These are phyloP conservation scores for Phyllosticta citrichinensis DNA, from an alignment of 2,329 filamentous ascomycete genomes.

Conservation along the genomic window DNA sequence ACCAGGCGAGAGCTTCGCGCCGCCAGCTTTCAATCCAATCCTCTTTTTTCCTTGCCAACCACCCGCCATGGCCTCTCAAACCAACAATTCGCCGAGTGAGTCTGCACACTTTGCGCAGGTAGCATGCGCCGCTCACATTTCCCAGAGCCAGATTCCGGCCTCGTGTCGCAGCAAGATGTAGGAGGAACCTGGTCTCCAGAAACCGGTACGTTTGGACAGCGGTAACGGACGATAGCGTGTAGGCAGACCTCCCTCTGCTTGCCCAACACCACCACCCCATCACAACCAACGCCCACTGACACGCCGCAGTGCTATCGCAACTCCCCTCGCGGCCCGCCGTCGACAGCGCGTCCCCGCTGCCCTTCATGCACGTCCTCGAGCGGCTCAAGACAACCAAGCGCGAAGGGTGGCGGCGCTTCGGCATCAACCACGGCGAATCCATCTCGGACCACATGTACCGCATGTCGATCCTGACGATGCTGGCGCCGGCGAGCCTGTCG, in stretches of 20 bases:
- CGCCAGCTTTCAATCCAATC: not conserved
- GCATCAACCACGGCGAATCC: constrained; percentile 67
- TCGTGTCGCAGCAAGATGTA: constrained; percentile 21
- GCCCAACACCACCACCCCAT: too few species aligned
- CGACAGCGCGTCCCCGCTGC: constrained; percentile 61
- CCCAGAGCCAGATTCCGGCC: constrained; percentile 25
- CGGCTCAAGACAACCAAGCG: constrained; percentile 92
- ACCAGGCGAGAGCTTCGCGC: not conserved
- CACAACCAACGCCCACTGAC: not conserved
- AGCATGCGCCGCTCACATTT: not conserved
- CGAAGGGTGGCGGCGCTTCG: constrained; percentile 89
- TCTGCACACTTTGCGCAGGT: not conserved
- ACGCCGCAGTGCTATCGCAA: constrained; percentile 48
- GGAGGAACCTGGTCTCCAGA: constrained; percentile 32
- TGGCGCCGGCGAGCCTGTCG: constrained; percentile 67
- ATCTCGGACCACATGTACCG: constrained; percentile 99
- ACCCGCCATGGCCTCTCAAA: constrained; percentile 18
- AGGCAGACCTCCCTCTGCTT: constrained; percentile 5
- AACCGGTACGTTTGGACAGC: constrained; percentile 31
- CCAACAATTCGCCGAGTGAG: constrained; percentile 29
- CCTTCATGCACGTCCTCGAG: constrained; percentile 92
- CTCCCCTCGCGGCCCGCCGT: constrained; percentile 50
- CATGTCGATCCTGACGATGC: constrained; percentile 93
- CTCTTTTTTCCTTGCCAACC: not conserved
- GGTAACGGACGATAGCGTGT: constrained; percentile 3